A percentile compares a stretch with the other conserved stretches of the same genome.
phyloP scores from a whole-genome alignment of 108 stramenopile species.

The Stephanodiscus triporus region DNA sequence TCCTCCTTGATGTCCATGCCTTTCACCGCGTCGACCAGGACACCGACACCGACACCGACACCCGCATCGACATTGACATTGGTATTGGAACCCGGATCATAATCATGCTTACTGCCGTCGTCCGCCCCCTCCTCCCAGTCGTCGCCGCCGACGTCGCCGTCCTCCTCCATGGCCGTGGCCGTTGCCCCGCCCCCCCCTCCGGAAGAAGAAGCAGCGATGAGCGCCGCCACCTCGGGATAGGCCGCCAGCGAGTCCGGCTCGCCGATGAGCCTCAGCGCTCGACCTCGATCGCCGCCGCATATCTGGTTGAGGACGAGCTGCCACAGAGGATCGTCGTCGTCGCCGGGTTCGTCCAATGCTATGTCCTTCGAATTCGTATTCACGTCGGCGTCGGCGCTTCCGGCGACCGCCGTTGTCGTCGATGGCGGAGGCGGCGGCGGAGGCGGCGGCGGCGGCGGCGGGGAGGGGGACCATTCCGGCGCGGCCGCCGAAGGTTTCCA shows the following conservation, averaged over 20 bases:
- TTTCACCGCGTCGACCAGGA: slow-evolving; percentile 35
- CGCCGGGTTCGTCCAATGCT: slow-evolving; percentile 40
- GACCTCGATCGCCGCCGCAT: slow-evolving; percentile 71
- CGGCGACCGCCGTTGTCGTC: slow-evolving; percentile 26
- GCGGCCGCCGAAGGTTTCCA: slow-evolving; percentile 85
- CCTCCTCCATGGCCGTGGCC: slow-evolving; percentile 9
- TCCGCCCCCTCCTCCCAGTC: slow-evolving; percentile 17
- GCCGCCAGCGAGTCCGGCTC: slow-evolving; percentile 79
- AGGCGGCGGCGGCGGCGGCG: slow-evolving; percentile 53
- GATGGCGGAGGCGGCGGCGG: slow-evolving; percentile 42
- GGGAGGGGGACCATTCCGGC: slow-evolving; percentile 75
- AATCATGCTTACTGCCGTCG: slow-evolving; percentile 33
- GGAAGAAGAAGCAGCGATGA: slow-evolving; percentile 33
- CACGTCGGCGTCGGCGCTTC: neutral
- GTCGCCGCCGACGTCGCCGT: neutral
- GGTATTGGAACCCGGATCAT: neutral
- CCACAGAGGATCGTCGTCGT: slow-evolving; percentile 91
- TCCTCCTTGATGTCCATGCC: slow-evolving; percentile 41
- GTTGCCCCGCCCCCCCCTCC: neutral
- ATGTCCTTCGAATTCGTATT: neutral
- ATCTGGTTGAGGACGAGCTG: slow-evolving; percentile 75
- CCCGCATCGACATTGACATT: neutral
- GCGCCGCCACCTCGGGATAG: slow-evolving; percentile 76
- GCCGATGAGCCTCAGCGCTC: slow-evolving; percentile 72
- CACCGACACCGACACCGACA: slow-evolving; percentile 10